Evolutionary conservation across 768 basidiomycete species (phyloP).

Genomic region (Lactarius vividus): DNA sequence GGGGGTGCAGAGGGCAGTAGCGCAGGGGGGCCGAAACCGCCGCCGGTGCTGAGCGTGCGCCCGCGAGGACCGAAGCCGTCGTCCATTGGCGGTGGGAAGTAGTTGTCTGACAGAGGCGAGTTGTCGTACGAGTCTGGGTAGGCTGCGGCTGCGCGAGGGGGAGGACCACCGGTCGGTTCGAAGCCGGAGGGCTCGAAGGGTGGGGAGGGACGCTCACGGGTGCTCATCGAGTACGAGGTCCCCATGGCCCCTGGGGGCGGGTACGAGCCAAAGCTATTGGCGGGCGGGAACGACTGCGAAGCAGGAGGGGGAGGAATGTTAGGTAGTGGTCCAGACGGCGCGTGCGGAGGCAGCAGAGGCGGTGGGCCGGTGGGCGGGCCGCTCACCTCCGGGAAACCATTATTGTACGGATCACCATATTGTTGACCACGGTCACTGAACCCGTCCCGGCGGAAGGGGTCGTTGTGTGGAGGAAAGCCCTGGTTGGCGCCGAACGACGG

Average conservation of each 20-base stretch:
- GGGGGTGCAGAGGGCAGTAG: slow-evolving; percentile 18
- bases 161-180: slow-evolving; percentile 13
- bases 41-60: slow-evolving; percentile 24
- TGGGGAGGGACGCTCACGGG: slow-evolving; percentile 18
- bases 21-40: slow-evolving; percentile 18
- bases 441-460: slow-evolving; percentile 15
- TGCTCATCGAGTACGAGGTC: slow-evolving; percentile 11
- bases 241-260: slow-evolving; percentile 17
- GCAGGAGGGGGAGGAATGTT: neutral
- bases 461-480: slow-evolving; percentile 13
- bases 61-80: slow-evolving; percentile 11
- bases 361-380: slow-evolving; percentile 14
- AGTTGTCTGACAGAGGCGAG: slow-evolving; percentile 25
- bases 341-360: neutral
- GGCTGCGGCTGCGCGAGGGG: slow-evolving; percentile 7
- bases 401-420: slow-evolving; percentile 10
- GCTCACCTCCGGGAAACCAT: slow-evolving; percentile 25
- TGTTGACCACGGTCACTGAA: slow-evolving; percentile 16
- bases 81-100: slow-evolving; percentile 15
- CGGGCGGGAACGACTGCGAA: slow-evolving; percentile 9
- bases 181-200: slow-evolving; percentile 6
- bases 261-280: neutral
- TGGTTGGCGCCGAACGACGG: neutral
- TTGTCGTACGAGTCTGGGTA: slow-evolving; percentile 23
- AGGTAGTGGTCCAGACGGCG: neutral